Conservation (phyloP, 257 asterid genomes). For the Parsonsia alboflavescens region DNA sequence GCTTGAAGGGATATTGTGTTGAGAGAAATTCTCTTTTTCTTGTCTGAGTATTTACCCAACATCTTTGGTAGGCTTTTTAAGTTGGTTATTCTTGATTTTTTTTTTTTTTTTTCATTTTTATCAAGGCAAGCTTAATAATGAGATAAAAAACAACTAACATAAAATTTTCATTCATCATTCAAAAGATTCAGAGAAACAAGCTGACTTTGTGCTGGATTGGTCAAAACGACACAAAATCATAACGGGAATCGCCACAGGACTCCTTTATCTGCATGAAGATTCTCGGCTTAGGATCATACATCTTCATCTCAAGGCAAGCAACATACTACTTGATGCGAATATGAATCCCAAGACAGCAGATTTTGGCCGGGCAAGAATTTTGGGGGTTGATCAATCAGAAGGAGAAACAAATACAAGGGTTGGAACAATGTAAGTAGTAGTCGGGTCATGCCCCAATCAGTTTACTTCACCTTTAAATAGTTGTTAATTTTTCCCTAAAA, state of each 20-base stretch:
- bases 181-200: neutral
- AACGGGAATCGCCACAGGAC: slow-evolving; percentile 5
- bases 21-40: too few species aligned
- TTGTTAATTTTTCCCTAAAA: too few species aligned
- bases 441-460: neutral
- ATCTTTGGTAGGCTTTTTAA: too few species aligned
- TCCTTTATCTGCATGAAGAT: slow-evolving; percentile 17
- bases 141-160: too few species aligned
- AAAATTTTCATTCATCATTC: too few species aligned
- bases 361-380: slow-evolving; percentile 13
- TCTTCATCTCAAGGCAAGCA: slow-evolving; percentile 13
- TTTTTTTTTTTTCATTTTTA: too few species aligned
- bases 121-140: too few species aligned
- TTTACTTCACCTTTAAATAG: neutral
- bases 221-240: neutral
- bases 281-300: slow-evolving; percentile 14
- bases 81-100: too few species aligned
- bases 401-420: slow-evolving; percentile 4
- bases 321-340: slow-evolving; percentile 12
- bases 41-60: too few species aligned
- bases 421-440: slow-evolving; percentile 7
- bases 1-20: too few species aligned
- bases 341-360: slow-evolving; percentile 15
- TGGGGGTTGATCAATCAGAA: neutral
- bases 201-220: neutral